phyloP scores from a whole-genome alignment of 2,329 filamentous ascomycete genomes.

The Epichloe typhina region DNA sequence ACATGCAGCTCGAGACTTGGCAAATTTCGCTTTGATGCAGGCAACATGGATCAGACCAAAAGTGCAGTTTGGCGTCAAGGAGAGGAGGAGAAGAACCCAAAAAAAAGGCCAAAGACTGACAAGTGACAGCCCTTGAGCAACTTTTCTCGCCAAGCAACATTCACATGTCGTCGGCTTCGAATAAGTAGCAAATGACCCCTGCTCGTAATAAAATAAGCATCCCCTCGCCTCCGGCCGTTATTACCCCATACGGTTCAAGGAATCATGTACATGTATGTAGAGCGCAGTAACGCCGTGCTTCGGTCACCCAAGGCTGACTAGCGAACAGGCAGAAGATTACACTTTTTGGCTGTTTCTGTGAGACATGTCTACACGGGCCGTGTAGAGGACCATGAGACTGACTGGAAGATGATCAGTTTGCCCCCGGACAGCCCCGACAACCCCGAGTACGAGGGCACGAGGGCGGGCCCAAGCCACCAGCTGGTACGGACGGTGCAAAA shows the following conservation, averaged over 20 bases:
- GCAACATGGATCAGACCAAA: too few species aligned
- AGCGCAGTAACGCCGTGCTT: not conserved
- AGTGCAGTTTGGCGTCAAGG: not conserved
- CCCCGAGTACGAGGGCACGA: not conserved
- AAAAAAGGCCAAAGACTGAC: not conserved
- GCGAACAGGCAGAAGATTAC: not conserved
- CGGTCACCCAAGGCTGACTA: not conserved
- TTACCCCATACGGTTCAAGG: not conserved
- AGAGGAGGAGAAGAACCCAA: not conserved
- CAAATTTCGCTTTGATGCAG: not conserved
- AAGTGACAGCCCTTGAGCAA: too few species aligned
- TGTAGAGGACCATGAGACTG: not conserved
- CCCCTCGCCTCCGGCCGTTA: not conserved
- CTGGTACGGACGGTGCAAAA: not conserved
- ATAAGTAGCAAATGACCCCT: too few species aligned
- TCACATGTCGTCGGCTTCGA: too few species aligned
- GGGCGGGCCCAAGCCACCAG: not conserved
- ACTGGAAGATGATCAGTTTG: too few species aligned
- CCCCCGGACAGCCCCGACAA: too few species aligned
- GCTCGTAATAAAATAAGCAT: too few species aligned
- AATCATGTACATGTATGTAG: not conserved
- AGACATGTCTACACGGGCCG: not conserved
- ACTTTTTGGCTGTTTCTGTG: not conserved
- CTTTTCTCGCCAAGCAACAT: too few species aligned
- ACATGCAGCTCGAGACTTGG: not conserved